A percentile compares a stretch with the other conserved stretches of the same genome.
Conservation (phyloP, 108 stramenopile species). For the Fragilaria crotonensis region DNA sequence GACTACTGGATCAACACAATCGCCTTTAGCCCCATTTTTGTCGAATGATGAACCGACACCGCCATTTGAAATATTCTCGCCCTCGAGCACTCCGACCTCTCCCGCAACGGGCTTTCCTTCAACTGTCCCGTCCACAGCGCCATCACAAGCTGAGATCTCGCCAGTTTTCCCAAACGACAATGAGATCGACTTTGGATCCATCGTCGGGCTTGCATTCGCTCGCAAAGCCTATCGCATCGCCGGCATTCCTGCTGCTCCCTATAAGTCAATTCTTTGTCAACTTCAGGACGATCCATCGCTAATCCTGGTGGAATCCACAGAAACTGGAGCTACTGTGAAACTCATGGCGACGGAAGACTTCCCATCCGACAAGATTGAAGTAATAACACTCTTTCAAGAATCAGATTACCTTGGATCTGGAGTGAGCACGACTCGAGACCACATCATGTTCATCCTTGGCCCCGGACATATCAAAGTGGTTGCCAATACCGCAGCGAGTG, state of each 20-base stretch:
- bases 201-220: conserved; percentile 30
- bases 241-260: conserved; percentile 39
- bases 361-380: conserved; percentile 40
- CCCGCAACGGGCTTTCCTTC: too few species aligned
- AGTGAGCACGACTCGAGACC: conserved; percentile 29
- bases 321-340: conserved; percentile 3
- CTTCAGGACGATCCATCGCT: conserved; percentile 39
- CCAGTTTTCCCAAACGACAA: conserved; percentile 23
- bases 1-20: too few species aligned
- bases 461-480: conserved; percentile 22
- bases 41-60: too few species aligned
- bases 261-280: conserved; percentile 39
- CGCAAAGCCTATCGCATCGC: conserved; percentile 48
- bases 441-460: conserved; percentile 10
- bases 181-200: conserved; percentile 41
- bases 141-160: too few species aligned
- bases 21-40: too few species aligned
- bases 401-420: too few species aligned
- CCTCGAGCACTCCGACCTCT: too few species aligned
- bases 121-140: too few species aligned
- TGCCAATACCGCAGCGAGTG: conserved; percentile 13
- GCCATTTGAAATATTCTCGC: too few species aligned
- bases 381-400: conserved; percentile 1
- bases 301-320: conserved; percentile 16
- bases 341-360: conserved; percentile 17